phyloP scores from a whole-genome alignment of 768 basidiomycete species.

The Amanita polypyramis region DNA sequence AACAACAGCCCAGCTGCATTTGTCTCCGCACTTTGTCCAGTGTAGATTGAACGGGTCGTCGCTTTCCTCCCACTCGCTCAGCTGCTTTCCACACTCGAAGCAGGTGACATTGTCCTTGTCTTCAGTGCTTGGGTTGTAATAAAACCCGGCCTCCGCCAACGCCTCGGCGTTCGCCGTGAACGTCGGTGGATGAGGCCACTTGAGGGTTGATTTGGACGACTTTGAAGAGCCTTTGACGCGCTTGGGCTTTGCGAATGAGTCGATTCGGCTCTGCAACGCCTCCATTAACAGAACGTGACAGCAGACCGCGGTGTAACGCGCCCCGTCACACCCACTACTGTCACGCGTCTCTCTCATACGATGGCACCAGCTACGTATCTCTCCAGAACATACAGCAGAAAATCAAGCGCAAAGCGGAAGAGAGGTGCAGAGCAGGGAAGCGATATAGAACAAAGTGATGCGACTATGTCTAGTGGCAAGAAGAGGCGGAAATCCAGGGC shows the following conservation, averaged over 20 bases:
- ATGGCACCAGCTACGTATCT: conserved; percentile 12
- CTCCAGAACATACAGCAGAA: conserved; percentile 27
- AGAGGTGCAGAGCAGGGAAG: conserved; percentile 1
- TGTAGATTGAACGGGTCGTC: conserved; percentile 89
- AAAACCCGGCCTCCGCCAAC: conserved; percentile 88
- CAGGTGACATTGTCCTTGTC: conserved; percentile 73
- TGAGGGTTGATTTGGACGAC: conserved; percentile 31
- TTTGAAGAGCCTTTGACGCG: conserved; percentile 38
- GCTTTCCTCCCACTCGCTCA: conserved; percentile 74
- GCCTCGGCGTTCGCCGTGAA: conserved; percentile 63
- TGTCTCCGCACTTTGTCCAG: conserved; percentile 49
- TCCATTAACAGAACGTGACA: conserved; percentile 33
- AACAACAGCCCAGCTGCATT: conserved; percentile 74
- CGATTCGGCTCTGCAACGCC: conserved; percentile 43
- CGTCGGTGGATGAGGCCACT: conserved; percentile 67
- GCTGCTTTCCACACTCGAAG: conserved; percentile 72
- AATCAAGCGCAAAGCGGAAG: conserved; percentile 18
- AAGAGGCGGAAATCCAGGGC: neutral
- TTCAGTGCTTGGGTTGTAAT: conserved; percentile 57
- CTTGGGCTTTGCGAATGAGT: conserved; percentile 57
- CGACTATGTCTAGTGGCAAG: neutral
- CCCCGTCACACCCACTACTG: conserved; percentile 8
- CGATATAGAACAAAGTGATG: neutral
- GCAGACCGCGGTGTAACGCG: conserved; percentile 28
- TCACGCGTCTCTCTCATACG: conserved; percentile 5